These are phyloP conservation scores for Entelexis sorbosivorans DNA, from an alignment of 1,139 yeast genomes.

Conservation along the genomic window DNA sequence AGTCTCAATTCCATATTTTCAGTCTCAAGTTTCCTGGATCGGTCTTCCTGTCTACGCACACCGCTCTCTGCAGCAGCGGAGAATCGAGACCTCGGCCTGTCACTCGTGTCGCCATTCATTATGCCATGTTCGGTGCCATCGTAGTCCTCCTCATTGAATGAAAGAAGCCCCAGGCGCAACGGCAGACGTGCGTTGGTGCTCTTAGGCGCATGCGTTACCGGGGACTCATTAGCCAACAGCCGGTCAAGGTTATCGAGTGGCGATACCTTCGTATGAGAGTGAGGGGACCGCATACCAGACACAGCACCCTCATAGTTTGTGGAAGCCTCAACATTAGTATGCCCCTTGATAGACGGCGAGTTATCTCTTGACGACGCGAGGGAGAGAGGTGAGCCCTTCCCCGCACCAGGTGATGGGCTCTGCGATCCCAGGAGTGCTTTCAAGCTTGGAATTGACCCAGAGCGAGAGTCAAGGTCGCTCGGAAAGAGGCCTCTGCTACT, in stretches of 20 bases:
- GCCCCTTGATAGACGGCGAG: background rate
- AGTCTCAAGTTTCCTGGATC: constrained; percentile 10
- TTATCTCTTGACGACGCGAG: background rate
- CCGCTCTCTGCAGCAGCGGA: background rate
- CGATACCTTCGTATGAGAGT: background rate
- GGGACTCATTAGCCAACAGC: background rate
- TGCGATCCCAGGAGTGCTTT: background rate
- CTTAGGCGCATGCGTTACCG: background rate
- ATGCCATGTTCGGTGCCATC: background rate
- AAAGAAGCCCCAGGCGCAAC: background rate
- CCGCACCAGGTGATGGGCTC: background rate
- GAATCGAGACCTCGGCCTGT: background rate
- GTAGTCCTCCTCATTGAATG: background rate
- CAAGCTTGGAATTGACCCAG: background rate
- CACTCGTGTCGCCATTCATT: background rate
- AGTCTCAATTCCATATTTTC: constrained; percentile 19
- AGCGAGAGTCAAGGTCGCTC: background rate
- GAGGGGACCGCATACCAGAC: background rate
- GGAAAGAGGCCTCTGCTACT: background rate
- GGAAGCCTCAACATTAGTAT: background rate
- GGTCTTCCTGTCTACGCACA: constrained; percentile 10
- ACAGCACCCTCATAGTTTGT: background rate
- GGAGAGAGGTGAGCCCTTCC: background rate
- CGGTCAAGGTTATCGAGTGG: constrained; percentile 3
- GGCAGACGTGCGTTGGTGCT: background rate